A percentile compares a stretch with the other conserved stretches of the same genome.
Conservation (phyloP, 2,329 filamentous ascomycete species). For the Sarocladium brachiariae region DNA sequence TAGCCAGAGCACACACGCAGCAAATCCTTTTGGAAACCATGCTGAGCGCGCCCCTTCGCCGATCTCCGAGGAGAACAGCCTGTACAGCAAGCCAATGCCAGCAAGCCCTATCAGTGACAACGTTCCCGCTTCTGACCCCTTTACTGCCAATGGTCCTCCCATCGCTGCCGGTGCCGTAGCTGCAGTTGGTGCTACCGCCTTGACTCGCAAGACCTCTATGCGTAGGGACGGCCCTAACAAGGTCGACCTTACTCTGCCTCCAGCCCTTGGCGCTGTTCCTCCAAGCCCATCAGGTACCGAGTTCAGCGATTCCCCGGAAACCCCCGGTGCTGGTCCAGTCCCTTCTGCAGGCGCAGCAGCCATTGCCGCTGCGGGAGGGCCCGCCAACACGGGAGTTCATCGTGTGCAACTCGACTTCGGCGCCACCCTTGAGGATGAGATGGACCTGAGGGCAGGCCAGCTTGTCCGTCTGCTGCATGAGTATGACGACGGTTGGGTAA, state of each 20-base stretch:
- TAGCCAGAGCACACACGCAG: constrained; percentile 41
- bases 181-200: constrained; percentile 18
- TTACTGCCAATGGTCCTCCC: constrained; percentile 28
- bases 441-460: constrained; percentile 73
- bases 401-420: constrained; percentile 92
- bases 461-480: constrained; percentile 86
- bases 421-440: constrained; percentile 86
- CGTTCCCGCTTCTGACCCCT: constrained; percentile 32
- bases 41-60: constrained; percentile 43
- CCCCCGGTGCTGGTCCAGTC: constrained; percentile 40
- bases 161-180: constrained; percentile 25
- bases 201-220: constrained; percentile 50
- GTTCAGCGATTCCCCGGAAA: constrained; percentile 44
- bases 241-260: constrained; percentile 47
- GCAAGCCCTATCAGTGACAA: constrained; percentile 30
- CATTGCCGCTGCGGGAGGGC: constrained; percentile 56
- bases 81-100: constrained; percentile 17
- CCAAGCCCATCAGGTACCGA: constrained; percentile 48
- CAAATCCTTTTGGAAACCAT: constrained; percentile 61
- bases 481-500: constrained; percentile 97
- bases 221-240: constrained; percentile 41
- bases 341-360: constrained; percentile 48
- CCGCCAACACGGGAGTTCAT: constrained; percentile 62
- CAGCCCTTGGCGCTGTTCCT: constrained; percentile 21
- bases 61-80: constrained; percentile 26